Conservation (phyloP, 2,329 filamentous ascomycete genomes). For the Exophiala sp. region DNA sequence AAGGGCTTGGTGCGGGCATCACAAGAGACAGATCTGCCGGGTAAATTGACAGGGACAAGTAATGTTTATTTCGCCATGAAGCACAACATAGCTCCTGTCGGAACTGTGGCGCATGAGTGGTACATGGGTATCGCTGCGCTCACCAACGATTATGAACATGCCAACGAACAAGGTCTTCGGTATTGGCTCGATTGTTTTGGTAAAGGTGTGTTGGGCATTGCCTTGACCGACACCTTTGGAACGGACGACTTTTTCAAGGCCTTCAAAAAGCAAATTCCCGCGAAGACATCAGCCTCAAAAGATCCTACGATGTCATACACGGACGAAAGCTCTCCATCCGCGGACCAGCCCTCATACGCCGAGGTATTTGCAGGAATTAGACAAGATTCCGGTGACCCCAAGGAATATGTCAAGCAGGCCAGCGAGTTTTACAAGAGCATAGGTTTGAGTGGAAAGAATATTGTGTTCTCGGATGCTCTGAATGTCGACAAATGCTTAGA, state of each 20-base stretch:
- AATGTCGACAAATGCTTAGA: slow-evolving; percentile 87
- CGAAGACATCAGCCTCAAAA: slow-evolving; percentile 40
- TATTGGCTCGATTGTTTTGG: slow-evolving; percentile 94
- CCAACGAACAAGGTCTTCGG: slow-evolving; percentile 77
- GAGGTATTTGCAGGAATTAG: slow-evolving; percentile 78
- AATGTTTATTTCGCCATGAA: slow-evolving; percentile 98
- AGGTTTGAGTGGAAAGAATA: slow-evolving; percentile 75
- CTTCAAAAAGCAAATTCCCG: slow-evolving; percentile 67
- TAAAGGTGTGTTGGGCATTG: slow-evolving; percentile 76
- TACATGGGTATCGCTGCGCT: slow-evolving; percentile 98
- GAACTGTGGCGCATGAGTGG: slow-evolving; percentile 95
- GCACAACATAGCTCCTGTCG: slow-evolving; percentile 77
- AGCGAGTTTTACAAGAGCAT: slow-evolving; percentile 74
- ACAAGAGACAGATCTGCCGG: slow-evolving; percentile 63
- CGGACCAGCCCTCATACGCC: slow-evolving; percentile 63
- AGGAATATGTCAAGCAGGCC: slow-evolving; percentile 73
- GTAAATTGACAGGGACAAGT: slow-evolving; percentile 79
- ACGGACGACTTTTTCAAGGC: slow-evolving; percentile 82
- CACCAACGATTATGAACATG: slow-evolving; percentile 75
- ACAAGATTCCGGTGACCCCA: slow-evolving; percentile 86
- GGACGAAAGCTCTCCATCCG: slow-evolving; percentile 23
- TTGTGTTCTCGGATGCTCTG: slow-evolving; percentile 94
- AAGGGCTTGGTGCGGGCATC: slow-evolving; percentile 77
- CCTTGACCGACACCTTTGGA: slow-evolving; percentile 93
- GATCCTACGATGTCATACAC: slow-evolving; percentile 41